phyloP scores from a whole-genome alignment of 305 asterid genomes.

The Salvia sclarea region DNA sequence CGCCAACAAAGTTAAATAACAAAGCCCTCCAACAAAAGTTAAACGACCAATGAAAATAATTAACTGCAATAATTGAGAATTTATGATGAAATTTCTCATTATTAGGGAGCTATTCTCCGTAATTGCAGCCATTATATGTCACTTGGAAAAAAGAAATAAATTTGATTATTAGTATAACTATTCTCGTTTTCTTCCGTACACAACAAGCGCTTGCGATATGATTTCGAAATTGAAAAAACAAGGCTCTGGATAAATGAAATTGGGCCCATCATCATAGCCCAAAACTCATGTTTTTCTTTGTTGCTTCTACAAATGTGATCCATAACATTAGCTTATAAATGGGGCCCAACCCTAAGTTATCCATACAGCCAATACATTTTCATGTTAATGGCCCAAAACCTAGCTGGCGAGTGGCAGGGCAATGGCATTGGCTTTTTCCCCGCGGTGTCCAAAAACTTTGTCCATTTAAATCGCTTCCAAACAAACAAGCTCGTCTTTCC shows the following conservation, averaged over 20 bases:
- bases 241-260: background rate
- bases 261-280: slow-evolving; percentile 3
- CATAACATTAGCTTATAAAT: background rate
- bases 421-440: no score
- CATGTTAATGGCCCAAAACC: background rate
- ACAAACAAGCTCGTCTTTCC: no score
- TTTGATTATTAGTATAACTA: no score
- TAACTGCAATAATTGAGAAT: background rate
- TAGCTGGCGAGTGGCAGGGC: background rate
- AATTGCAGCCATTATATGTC: background rate
- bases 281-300: background rate
- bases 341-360: background rate
- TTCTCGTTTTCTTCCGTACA: no score
- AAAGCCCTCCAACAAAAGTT: background rate
- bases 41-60: background rate
- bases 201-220: no score
- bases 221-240: no score
- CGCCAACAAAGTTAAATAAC: background rate
- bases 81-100: background rate
- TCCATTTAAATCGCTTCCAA: background rate
- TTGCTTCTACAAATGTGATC: background rate
- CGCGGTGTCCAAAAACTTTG: background rate
- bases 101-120: background rate
- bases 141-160: no score
- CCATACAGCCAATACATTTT: no score